Percentiles rank a stretch among this genome's conserved stretches.
These are phyloP conservation scores for Sporothrix variecibatus DNA, from an alignment of 2,329 filamentous ascomycete genomes.

Conservation along the genomic window DNA sequence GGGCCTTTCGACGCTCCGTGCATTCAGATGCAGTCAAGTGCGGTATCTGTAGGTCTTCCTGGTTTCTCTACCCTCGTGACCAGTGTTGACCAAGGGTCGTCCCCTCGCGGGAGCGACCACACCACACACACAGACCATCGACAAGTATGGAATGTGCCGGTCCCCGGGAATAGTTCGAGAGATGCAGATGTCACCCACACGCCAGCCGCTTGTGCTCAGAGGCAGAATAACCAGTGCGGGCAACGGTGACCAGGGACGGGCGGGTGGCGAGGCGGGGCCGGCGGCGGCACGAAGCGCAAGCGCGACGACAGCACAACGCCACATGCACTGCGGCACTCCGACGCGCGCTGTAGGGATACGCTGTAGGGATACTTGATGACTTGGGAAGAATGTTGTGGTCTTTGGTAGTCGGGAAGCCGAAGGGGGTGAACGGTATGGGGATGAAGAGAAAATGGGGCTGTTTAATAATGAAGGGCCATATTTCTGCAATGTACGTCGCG, in stretches of 20 bases:
- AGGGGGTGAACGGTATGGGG: neutral
- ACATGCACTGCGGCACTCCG: neutral
- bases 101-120: neutral
- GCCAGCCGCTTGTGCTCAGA: neutral
- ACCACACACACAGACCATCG: neutral
- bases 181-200: neutral
- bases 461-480: neutral
- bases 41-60: neutral
- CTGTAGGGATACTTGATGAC: neutral
- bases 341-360: neutral
- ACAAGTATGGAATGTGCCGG: neutral
- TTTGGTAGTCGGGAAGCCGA: neutral
- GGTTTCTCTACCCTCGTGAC: neutral
- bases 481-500: neutral
- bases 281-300: slow-evolving; percentile 11
- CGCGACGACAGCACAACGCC: slow-evolving; percentile 9
- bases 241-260: neutral
- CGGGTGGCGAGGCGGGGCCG: neutral
- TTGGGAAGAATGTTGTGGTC: neutral
- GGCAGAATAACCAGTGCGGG: neutral
- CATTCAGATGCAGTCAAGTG: neutral
- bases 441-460: neutral
- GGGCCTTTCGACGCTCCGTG: neutral
- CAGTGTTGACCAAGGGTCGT: neutral
- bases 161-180: neutral